Conservation (phyloP, 2,329 filamentous ascomycete genomes). For the Thielaviopsis euricoi region DNA sequence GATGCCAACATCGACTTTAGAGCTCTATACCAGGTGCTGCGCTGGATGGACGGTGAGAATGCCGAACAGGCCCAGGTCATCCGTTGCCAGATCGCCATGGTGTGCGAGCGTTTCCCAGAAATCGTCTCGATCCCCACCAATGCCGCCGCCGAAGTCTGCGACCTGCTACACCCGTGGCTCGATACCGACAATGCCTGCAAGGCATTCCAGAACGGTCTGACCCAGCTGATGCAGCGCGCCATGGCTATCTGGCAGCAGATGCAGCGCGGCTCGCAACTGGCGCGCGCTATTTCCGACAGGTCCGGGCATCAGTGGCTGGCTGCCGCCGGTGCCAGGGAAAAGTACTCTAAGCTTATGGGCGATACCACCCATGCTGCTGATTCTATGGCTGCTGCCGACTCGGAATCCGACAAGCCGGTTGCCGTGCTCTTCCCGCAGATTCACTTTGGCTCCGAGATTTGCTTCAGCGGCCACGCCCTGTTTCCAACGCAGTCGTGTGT, state of each 20-base stretch:
- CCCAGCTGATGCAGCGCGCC: conserved; percentile 8
- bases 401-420: conserved; percentile 7
- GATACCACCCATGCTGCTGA: conserved; percentile 2
- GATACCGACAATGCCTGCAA: conserved; percentile 1
- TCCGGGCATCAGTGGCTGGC: conserved; percentile 10
- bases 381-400: not conserved
- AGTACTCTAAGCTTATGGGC: conserved; percentile 9
- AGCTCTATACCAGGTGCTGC: conserved; percentile 7
- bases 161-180: conserved; percentile 8
- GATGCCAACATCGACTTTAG: conserved; percentile 5
- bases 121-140: not conserved
- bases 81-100: conserved; percentile 10
- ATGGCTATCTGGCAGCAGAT: conserved; percentile 12
- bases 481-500: conserved; percentile 9
- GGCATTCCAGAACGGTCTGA: conserved; percentile 9
- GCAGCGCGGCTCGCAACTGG: conserved; percentile 10
- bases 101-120: conserved; percentile 9
- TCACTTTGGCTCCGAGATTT: conserved; percentile 9
- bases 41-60: conserved; percentile 10
- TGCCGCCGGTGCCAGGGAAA: conserved; percentile 5
- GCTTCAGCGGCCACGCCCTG: conserved; percentile 11
- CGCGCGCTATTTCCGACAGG: conserved; percentile 5
- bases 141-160: not conserved
- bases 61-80: conserved; percentile 10
- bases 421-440: conserved; percentile 11